Evolutionary conservation across 108 stramenopile genomes (phyloP).

Genomic region (Bacterosira constricta): DNA sequence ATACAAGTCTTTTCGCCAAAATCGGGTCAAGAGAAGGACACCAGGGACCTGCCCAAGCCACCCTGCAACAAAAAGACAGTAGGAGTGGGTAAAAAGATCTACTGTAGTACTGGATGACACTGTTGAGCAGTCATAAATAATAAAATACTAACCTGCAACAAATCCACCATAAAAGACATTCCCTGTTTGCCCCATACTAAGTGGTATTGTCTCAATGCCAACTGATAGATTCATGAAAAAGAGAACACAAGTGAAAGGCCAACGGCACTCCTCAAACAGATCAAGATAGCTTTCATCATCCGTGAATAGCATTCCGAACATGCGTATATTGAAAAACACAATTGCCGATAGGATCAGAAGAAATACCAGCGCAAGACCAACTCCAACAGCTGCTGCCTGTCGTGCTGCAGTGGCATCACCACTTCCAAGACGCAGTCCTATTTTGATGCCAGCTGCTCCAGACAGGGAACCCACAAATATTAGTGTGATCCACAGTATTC

Average conservation of each 20-base stretch:
- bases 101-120: no score
- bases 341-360: constrained; percentile 47
- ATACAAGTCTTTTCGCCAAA: constrained; percentile 71
- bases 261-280: constrained; percentile 61
- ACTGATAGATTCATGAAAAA: constrained; percentile 84
- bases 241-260: constrained; percentile 65
- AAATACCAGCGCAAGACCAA: constrained; percentile 45
- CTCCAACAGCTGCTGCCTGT: constrained; percentile 62
- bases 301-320: constrained; percentile 73
- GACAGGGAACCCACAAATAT: constrained; percentile 65
- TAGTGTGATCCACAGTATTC: constrained; percentile 87
- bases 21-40: constrained; percentile 62
- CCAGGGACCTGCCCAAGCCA: constrained; percentile 75
- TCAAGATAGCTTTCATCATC: constrained; percentile 66
- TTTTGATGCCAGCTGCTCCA: constrained; percentile 51
- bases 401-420: constrained; percentile 58
- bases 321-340: constrained; percentile 55
- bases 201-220: constrained; percentile 75
- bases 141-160: constrained; percentile 71
- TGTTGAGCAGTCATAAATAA: no score
- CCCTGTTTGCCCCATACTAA: constrained; percentile 73
- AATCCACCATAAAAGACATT: constrained; percentile 76
- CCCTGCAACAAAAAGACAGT: constrained; percentile 65
- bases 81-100: no score
- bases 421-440: constrained; percentile 50